Percentiles rank a stretch among this genome's conserved stretches.
These are phyloP conservation scores for Calonectria pseudoreteaudii DNA, from an alignment of 2,329 filamentous ascomycete genomes.

Conservation along the genomic window DNA sequence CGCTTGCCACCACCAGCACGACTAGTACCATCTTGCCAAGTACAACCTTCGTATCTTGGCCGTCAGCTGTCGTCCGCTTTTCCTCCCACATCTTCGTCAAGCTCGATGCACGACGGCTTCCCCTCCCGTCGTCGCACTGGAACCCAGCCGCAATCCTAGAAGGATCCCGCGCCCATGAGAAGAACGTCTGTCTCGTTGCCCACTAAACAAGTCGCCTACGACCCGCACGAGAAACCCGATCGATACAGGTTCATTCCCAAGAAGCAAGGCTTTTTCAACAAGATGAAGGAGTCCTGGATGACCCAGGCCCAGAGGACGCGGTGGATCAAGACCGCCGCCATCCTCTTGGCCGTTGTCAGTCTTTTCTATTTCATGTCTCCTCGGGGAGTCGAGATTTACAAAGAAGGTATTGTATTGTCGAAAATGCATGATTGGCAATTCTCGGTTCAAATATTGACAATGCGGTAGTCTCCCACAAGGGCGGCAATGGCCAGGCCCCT, in stretches of 20 bases:
- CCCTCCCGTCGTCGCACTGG: conserved; percentile 24
- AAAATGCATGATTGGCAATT: neutral
- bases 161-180: conserved; percentile 63
- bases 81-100: conserved; percentile 11
- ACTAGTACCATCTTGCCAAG: conserved; percentile 11
- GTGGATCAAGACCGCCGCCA: conserved; percentile 74
- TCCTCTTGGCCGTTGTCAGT: conserved; percentile 69
- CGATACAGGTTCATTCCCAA: conserved; percentile 65
- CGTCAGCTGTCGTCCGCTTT: conserved; percentile 12
- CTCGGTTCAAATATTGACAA: conserved; percentile 14
- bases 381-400: conserved; percentile 66
- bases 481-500: conserved; percentile 61
- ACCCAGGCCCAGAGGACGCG: conserved; percentile 74
- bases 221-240: conserved; percentile 74
- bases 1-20: conserved; percentile 29
- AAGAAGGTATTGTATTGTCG: conserved; percentile 52
- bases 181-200: conserved; percentile 74
- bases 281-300: conserved; percentile 69
- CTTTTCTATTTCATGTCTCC: conserved; percentile 75
- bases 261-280: conserved; percentile 62
- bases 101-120: conserved; percentile 43
- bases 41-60: conserved; percentile 3
- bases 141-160: conserved; percentile 29
- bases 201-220: conserved; percentile 68
- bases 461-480: conserved; percentile 38